Percentiles rank a stretch among this genome's conserved stretches.
Evolutionary conservation across 176 grass and related monocot species (phyloP).

Genomic region (Zoysia japonica): DNA sequence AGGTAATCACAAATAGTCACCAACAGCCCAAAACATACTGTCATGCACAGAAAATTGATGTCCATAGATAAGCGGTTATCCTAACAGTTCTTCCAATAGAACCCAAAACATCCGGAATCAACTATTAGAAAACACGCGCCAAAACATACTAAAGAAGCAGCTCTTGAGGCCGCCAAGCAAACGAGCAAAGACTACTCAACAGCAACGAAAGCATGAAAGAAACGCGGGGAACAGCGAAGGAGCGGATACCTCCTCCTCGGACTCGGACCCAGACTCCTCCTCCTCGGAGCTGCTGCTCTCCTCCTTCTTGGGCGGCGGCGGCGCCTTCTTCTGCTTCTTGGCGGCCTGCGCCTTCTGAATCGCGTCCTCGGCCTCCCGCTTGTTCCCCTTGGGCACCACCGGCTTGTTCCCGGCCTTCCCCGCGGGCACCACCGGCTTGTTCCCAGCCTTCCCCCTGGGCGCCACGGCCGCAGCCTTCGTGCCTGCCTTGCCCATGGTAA

Average conservation of each 20-base stretch:
- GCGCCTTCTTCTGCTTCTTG: constrained; percentile 68
- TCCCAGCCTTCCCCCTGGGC: not conserved
- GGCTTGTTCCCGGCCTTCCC: constrained; percentile 54
- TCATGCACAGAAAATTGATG: not conserved
- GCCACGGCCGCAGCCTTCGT: constrained; percentile 46
- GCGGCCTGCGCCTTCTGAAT: constrained; percentile 56
- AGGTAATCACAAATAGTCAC: not conserved
- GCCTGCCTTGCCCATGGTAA: constrained; percentile 57
- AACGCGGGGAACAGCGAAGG: not conserved
- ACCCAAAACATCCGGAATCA: not conserved
- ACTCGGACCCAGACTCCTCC: constrained; percentile 33
- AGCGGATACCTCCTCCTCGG: constrained; percentile 58
- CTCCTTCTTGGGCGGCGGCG: constrained; percentile 49
- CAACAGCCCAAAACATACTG: not conserved
- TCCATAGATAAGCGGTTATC: not conserved
- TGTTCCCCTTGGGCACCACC: constrained; percentile 40
- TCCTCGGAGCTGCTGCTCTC: constrained; percentile 64
- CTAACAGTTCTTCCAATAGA: not conserved
- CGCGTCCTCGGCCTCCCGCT: constrained; percentile 62
- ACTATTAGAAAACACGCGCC: not conserved
- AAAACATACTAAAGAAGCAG: not conserved
- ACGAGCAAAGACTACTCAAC: not conserved
- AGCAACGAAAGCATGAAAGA: not conserved
- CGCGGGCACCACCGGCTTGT: not conserved
- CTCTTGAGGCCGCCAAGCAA: not conserved